Conservation (phyloP, 108 stramenopile species). For the Nannochloropsis granulata region DNA sequence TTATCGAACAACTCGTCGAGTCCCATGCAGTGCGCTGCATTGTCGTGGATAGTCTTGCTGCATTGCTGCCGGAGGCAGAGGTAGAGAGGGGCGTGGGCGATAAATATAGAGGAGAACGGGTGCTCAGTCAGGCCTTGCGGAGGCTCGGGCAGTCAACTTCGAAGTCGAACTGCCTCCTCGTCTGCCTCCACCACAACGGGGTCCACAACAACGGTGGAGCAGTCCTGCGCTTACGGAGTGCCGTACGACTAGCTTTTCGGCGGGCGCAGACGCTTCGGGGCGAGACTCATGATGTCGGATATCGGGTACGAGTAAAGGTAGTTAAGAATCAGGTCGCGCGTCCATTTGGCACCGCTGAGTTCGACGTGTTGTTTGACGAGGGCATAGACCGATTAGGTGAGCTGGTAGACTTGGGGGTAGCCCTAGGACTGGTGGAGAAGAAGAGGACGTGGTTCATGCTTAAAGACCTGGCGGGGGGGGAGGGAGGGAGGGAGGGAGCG, state of each 20-base stretch:
- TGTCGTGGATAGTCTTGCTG: constrained; percentile 83
- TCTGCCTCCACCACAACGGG: constrained; percentile 84
- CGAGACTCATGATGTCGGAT: not conserved
- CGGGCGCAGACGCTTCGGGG: not conserved
- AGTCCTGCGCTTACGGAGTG: not conserved
- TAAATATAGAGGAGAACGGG: constrained; percentile 58
- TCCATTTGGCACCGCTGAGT: constrained; percentile 62
- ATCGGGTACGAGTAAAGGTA: constrained; percentile 35
- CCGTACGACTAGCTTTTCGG: too few relatives aligned
- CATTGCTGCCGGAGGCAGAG: constrained; percentile 86
- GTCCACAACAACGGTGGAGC: constrained; percentile 39
- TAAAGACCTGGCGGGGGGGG: not conserved
- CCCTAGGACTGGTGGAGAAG: constrained; percentile 58
- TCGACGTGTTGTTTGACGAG: constrained; percentile 70
- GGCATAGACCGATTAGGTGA: constrained; percentile 70
- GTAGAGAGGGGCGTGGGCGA: constrained; percentile 44
- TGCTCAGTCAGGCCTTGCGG: constrained; percentile 92
- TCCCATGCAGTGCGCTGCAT: constrained; percentile 79
- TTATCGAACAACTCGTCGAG: constrained; percentile 81
- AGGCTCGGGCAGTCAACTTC: constrained; percentile 75
- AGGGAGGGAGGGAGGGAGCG: not conserved
- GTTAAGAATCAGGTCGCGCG: constrained; percentile 92
- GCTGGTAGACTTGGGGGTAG: constrained; percentile 63
- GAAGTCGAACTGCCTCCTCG: constrained; percentile 61
- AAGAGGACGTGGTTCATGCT: constrained; percentile 63